Evolutionary conservation across 1,284 basidiomycete genomes (phyloP), one percentile per base, ranked within the genome.

Genomic region (Calocybe gambosa): DNA sequence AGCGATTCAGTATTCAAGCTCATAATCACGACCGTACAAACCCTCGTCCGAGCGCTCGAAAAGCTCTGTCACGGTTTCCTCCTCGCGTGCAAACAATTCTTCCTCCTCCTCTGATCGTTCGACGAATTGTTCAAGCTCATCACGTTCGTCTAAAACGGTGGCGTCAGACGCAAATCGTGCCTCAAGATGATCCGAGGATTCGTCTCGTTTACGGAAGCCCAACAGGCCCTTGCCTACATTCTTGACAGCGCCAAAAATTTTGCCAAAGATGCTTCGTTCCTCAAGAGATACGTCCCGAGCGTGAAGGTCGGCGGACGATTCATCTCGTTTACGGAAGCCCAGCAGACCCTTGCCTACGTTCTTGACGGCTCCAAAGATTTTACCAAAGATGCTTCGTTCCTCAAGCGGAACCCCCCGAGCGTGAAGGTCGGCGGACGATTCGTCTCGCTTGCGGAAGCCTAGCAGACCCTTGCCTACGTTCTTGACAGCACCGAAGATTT

Each of bases 261-360:
- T 47, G 18, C 36, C 13, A 16, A 42, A 39, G 16, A 45, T 36
- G 35, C 35, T 16, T 16, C 23, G 13, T 7, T 23, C 21, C 7
- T 23, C 21, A 3, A 23, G 21, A 23, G 7, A 7, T 7, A 7
- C 21, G 21, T 7, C 21, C 7, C 28, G 43, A 5, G 28, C n/a
- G 4, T 43, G 26, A n/a, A 51, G 25, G 2, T 45, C 23, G 19
- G 29, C 29, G 15, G 50, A 25, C 25, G 25, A 29, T 9, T 29
- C 38, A 3, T 43, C 46, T 37, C 50, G 41, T n/a, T 18, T 37
- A 21, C 28, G 28, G 28, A 45, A 51, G 5, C 43, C 46, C 10
- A 35, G 31, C 15, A 44, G 10, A 13, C n/a, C 16, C 23, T 50
- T 37, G 15, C 29, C 35, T 9, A 20, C 10, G 5, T 16, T 36